These are phyloP conservation scores for Kodamaea sp. DNA, from an alignment of 1,139 yeast genomes.

Conservation along the genomic window DNA sequence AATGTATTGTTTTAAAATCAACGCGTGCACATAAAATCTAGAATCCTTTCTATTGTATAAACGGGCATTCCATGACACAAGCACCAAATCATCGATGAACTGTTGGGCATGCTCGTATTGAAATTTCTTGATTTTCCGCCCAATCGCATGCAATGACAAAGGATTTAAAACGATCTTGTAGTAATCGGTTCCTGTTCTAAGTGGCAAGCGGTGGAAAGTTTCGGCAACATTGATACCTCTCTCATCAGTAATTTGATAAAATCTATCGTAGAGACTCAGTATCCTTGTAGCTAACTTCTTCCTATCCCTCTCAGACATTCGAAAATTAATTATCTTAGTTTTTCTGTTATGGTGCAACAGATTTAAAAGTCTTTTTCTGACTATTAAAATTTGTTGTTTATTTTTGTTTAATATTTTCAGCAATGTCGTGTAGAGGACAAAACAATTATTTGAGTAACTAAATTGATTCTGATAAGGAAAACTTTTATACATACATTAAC, in stretches of 20 bases:
- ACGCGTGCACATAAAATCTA: slow-evolving; percentile 67
- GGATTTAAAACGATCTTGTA: slow-evolving; percentile 43
- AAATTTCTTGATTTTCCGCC: slow-evolving; percentile 42
- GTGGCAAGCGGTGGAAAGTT: slow-evolving; percentile 52
- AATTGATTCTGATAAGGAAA: too few relatives aligned
- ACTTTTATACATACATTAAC: too few relatives aligned
- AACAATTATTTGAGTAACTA: too few relatives aligned
- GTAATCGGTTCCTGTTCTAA: slow-evolving; percentile 46
- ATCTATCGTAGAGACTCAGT: slow-evolving; percentile 36
- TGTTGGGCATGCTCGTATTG: slow-evolving; percentile 60
- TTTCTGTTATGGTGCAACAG: too few relatives aligned
- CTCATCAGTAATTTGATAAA: slow-evolving; percentile 41
- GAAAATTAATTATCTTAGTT: background rate
- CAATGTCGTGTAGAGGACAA: too few relatives aligned
- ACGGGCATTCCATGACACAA: slow-evolving; percentile 87
- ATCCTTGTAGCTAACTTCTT: slow-evolving; percentile 42
- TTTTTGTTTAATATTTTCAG: too few relatives aligned
- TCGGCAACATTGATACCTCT: slow-evolving; percentile 41
- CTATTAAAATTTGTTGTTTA: too few relatives aligned
- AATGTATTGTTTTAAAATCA: slow-evolving; percentile 61
- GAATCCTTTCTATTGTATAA: slow-evolving; percentile 73
- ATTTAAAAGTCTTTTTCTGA: too few relatives aligned
- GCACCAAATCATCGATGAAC: slow-evolving; percentile 73
- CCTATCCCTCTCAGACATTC: slow-evolving; percentile 36
- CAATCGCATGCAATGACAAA: slow-evolving; percentile 41